These are phyloP conservation scores for Phytophthora syringae DNA, from an alignment of 352 stramenopile species.

Conservation along the genomic window DNA sequence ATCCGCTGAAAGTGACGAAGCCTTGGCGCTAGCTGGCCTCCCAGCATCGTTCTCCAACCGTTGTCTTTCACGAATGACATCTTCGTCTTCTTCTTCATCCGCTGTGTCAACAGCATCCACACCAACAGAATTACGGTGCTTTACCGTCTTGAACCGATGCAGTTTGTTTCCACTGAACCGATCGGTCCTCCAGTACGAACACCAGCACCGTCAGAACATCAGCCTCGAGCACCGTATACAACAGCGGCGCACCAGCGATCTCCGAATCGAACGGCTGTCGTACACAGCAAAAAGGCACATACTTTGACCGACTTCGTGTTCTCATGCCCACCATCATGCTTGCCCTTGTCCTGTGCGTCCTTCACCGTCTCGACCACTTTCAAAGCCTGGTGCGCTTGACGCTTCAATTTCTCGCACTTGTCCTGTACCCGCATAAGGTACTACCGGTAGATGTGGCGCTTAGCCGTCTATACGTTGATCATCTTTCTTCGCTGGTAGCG, in stretches of 20 bases:
- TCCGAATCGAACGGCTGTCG: slow-evolving; percentile 62
- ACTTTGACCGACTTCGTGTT: too few relatives aligned
- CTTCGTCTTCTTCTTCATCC: slow-evolving; percentile 49
- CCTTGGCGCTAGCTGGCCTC: slow-evolving; percentile 59
- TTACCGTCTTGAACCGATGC: neutral
- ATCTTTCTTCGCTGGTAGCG: too few relatives aligned
- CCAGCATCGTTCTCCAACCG: slow-evolving; percentile 51
- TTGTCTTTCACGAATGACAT: slow-evolving; percentile 47
- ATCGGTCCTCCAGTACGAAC: slow-evolving; percentile 50
- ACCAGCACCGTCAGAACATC: slow-evolving; percentile 54
- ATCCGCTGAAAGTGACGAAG: slow-evolving; percentile 54
- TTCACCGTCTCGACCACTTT: too few relatives aligned
- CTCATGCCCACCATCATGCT: too few relatives aligned
- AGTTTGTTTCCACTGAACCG: slow-evolving; percentile 43
- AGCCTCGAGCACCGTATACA: slow-evolving; percentile 56
- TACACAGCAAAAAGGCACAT: slow-evolving; percentile 58
- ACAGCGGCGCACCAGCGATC: slow-evolving; percentile 48
- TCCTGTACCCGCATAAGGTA: too few relatives aligned
- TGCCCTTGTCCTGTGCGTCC: too few relatives aligned
- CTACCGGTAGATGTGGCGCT: too few relatives aligned
- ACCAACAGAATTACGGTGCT: slow-evolving; percentile 8
- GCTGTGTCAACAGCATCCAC: slow-evolving; percentile 48
- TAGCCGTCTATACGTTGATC: too few relatives aligned
- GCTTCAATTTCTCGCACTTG: too few relatives aligned
- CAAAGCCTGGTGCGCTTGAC: too few relatives aligned